Conservation (phyloP, 352 stramenopile species). For the Globisporangium yorkense region DNA sequence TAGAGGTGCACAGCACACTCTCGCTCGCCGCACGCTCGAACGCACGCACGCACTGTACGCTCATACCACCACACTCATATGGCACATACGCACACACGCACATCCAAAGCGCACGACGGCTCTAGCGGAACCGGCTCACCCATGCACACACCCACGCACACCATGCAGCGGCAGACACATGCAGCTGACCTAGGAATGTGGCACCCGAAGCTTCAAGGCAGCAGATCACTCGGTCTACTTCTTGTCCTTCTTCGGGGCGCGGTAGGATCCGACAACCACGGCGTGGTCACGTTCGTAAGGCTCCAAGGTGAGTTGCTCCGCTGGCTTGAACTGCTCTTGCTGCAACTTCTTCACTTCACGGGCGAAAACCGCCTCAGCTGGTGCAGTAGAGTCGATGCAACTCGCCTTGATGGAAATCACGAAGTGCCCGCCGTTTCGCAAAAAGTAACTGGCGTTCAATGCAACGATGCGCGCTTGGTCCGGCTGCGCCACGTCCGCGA, state of each 20-base stretch:
- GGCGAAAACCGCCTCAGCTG: conserved; percentile 97
- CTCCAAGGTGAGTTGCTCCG: conserved; percentile 99
- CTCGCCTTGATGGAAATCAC: conserved; percentile 99
- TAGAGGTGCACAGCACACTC: conserved; percentile 8
- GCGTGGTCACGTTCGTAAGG: conserved; percentile 99
- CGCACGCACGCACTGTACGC: background rate
- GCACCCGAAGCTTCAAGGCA: conserved; percentile 13
- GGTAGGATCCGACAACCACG: conserved; percentile 97
- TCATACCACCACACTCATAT: background rate
- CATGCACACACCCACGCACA: conserved; percentile 9
- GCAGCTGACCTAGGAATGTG: conserved; percentile 18
- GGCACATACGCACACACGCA: background rate
- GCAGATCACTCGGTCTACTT: conserved; percentile 28
- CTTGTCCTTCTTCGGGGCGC: conserved; percentile 93
- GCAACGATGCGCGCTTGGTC: conserved; percentile 99
- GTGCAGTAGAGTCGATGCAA: conserved; percentile 98
- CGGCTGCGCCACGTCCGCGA: conserved; percentile 99
- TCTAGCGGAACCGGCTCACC: background rate
- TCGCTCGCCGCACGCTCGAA: background rate
- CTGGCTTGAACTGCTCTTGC: conserved; percentile 97
- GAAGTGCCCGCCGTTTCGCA: conserved; percentile 99
- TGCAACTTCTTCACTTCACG: conserved; percentile 97
- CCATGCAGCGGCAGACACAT: conserved; percentile 8
- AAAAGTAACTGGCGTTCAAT: conserved; percentile 98
- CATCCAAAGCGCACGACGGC: background rate